Base-by-base conservation (phyloP, 1,284 basidiomycete species). In the Earliella scabrosa region DNA sequence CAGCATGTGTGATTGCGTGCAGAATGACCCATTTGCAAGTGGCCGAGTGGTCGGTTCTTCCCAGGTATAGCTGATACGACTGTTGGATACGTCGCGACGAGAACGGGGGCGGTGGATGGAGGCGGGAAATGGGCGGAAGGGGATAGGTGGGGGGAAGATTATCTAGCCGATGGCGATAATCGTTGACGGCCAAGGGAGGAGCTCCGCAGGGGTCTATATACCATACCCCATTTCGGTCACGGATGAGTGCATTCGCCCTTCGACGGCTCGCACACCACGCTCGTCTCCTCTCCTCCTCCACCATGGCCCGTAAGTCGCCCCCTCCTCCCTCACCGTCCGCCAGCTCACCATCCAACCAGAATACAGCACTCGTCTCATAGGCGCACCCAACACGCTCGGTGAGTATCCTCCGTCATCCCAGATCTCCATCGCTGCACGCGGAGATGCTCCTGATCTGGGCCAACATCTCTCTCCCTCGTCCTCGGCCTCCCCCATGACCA, bases 321-420 rank as follows among this genome's bases (percentile, higher is more conserved):
- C 36, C 26, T 56, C 39, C 39, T 47, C 47, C 29, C 60, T 50
- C 43, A n/a, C 18, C 56, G 56, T 45, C 57, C 38, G 36, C 54
- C 40, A 45, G 60, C 59, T 59, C 65, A 70, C 31, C 61, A 40
- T 48, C 56, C 48, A 50, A 54, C 24, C 71, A 91, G 90, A 81
- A 64, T 93, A 87, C 78, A 79, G 82, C 45, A 76, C 89, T 46
- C 91, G 93, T 72, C 82, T 89, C 75, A 82, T 95, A 71, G 92
- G 91, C 52, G 90, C 95, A 52, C 83, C 92, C 68, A 92, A 98
- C 82, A 97, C 96, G 56, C 87, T 98, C 65, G 95, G 94, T 97
- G 68, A 63, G 81, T 73, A 35, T 38, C 8, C 11, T 48, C 32
- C 7, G 26, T 45, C 39, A 36, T 34, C 20, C 31, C 7, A 23